Percentiles rank a stretch among this genome's conserved stretches.
phyloP scores from a whole-genome alignment of 2,329 filamentous ascomycete genomes.

The Penicillium sp. region DNA sequence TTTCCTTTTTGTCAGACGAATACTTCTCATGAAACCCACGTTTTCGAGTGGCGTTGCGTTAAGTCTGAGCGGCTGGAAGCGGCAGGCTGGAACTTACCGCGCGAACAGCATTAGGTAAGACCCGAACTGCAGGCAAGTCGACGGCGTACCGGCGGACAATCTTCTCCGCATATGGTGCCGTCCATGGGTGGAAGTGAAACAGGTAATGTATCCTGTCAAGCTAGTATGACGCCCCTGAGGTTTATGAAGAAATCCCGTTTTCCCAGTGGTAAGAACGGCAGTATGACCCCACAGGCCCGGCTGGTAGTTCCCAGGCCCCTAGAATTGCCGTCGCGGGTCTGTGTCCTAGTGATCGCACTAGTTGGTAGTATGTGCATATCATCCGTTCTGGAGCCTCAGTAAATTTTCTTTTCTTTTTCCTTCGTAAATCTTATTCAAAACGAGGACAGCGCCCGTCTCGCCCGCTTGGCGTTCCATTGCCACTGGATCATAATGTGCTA shows the following conservation, averaged over 20 bases:
- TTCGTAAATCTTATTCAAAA: constrained; percentile 2
- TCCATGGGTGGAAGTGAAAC: background rate
- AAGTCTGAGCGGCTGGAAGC: background rate
- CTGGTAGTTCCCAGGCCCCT: background rate
- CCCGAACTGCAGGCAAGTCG: background rate
- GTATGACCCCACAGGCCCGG: background rate
- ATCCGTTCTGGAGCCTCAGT: constrained; percentile 4
- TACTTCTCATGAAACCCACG: constrained; percentile 11
- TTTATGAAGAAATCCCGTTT: background rate
- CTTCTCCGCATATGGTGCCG: background rate
- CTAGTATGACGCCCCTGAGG: background rate
- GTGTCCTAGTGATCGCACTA: constrained; percentile 2
- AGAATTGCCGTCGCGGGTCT: background rate
- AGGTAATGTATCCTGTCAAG: background rate
- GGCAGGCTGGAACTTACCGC: background rate
- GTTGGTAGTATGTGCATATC: background rate
- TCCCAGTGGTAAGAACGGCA: background rate
- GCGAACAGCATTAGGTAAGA: background rate
- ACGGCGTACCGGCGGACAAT: background rate
- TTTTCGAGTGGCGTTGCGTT: background rate
- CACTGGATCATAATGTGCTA: constrained; percentile 17
- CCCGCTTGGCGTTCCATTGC: constrained; percentile 15
- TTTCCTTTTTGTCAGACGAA: constrained; percentile 2
- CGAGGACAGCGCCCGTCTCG: constrained; percentile 4
- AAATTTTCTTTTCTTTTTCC: background rate